Evolutionary conservation across 2,329 filamentous ascomycete genomes (phyloP), one percentile per base, ranked within the genome.

Genomic region (Colletotrichum abscissum): DNA sequence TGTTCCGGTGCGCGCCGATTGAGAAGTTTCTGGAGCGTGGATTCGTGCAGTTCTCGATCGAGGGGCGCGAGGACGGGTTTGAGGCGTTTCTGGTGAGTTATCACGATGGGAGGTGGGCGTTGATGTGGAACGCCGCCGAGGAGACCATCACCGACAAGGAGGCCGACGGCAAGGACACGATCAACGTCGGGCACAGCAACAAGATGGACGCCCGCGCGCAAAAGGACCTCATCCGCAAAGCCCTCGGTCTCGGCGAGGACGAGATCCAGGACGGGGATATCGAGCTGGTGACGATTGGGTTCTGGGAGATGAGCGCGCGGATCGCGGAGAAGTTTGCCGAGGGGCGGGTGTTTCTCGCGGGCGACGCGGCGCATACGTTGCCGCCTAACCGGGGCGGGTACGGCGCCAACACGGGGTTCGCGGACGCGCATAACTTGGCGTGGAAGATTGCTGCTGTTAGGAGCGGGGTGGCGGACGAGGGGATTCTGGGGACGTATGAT

Each of bases 371-470:
- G 19, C 74, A 76, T 33, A 67, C 75, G 57, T 46, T 68, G 30
- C 65, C 65, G 16, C 57, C 65, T 14, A 68, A 68, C 65, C 65
- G 65, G 22, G 65, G 65, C 42, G 65, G 65, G 5, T 68, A 68
- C 57, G 65, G 65, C n/a, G 65, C 57, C 42, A 68, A 68, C 65
- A 68, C 65, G 77, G 78, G 35, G 69, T 74, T 86, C 63, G 73
- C 79, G 11, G 84, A 87, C 68, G 84, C 80, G 0, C 79, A 83
- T 49, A 84, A 86, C 52, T 78, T 87, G 1, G 80, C 82, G 1
- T 86, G 84, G 84, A 86, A 86, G 75, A 69, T 86, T 0, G 80
- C 81, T 1, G 76, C 78, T 1, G 82, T 84, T 0, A 26, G 84
- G 0, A 76, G 72, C 0, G 77, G 80, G 0, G 55, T 74, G 2